Conservation (phyloP, 768 basidiomycete genomes). For the Collybia sordida region DNA sequence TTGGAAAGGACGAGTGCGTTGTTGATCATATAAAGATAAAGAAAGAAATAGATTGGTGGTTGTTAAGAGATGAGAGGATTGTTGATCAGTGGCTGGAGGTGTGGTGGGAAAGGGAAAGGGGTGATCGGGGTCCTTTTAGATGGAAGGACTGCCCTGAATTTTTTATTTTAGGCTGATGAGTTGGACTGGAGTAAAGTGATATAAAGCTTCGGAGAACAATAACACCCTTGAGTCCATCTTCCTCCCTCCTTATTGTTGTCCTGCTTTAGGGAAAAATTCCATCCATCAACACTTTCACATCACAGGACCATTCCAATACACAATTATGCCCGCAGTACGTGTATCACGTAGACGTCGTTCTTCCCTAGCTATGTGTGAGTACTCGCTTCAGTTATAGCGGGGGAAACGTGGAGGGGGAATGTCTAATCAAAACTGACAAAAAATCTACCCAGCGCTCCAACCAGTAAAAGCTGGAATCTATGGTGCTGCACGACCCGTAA, state of each 20-base stretch:
- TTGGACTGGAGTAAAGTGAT: slow-evolving; percentile 1
- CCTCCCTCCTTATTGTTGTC: slow-evolving; percentile 16
- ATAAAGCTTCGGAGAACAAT: slow-evolving; percentile 17
- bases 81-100: not conserved
- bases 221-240: slow-evolving; percentile 2
- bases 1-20: not conserved
- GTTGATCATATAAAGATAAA: not conserved
- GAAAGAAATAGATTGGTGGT: too few relatives aligned
- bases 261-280: slow-evolving; percentile 12
- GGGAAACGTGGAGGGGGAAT: not conserved
- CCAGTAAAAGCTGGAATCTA: slow-evolving; percentile 57
- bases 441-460: slow-evolving; percentile 20
- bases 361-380: slow-evolving; percentile 14
- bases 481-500: slow-evolving; percentile 49
- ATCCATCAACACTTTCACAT: too few relatives aligned
- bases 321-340: slow-evolving; percentile 16
- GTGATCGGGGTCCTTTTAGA: slow-evolving; percentile 11
- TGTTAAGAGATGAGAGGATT: not conserved
- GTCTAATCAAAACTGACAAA: not conserved
- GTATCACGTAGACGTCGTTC: slow-evolving; percentile 16
- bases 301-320: not conserved
- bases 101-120: not conserved
- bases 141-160: too few relatives aligned
- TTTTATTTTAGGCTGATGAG: too few relatives aligned
- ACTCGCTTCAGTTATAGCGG: not conserved